Evolutionary conservation across 164 flowering plant genomes (phyloP).

Genomic region (Tinospora cordifolia): DNA sequence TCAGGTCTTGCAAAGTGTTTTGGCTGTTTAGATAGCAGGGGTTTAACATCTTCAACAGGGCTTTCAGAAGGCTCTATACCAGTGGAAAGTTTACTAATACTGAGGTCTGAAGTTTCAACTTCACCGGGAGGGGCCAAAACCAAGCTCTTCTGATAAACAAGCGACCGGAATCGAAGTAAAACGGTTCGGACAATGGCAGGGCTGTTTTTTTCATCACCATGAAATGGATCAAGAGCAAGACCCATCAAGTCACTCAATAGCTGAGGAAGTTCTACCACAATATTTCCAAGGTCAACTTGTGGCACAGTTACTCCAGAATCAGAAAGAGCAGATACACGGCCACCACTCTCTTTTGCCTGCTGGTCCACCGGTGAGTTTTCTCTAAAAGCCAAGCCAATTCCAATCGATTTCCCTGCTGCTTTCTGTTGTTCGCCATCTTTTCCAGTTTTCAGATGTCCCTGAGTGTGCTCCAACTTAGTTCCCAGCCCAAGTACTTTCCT

Average conservation of each 20-base stretch:
- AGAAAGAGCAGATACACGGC: constrained; percentile 8
- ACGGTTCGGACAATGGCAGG: constrained; percentile 31
- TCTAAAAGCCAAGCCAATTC: constrained; percentile 17
- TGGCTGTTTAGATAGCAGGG: constrained; percentile 24
- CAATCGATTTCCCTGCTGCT: constrained; percentile 25
- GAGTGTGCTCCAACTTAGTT: constrained; percentile 15
- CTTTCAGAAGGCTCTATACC: constrained; percentile 18
- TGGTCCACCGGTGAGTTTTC: constrained; percentile 21
- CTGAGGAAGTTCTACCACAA: constrained; percentile 36
- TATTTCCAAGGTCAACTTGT: constrained; percentile 15
- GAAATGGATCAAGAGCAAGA: constrained; percentile 75
- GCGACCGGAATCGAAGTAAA: constrained; percentile 62
- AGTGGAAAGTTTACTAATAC: constrained; percentile 22
- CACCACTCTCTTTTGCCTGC: constrained; percentile 24
- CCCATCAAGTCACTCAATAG: constrained; percentile 48
- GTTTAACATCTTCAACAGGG: constrained; percentile 25
- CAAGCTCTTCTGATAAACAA: constrained; percentile 77
- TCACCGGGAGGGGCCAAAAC: constrained; percentile 34
- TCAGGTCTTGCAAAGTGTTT: constrained; percentile 40
- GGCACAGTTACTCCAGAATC: constrained; percentile 11
- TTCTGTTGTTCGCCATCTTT: constrained; percentile 22
- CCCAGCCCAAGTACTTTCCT: constrained; percentile 30
- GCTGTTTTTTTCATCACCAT: constrained; percentile 42
- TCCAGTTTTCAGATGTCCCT: constrained; percentile 24
- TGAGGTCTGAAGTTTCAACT: constrained; percentile 26